Evolutionary conservation across 306 rosid species (phyloP).

Genomic region (Cicer yamashitae): DNA sequence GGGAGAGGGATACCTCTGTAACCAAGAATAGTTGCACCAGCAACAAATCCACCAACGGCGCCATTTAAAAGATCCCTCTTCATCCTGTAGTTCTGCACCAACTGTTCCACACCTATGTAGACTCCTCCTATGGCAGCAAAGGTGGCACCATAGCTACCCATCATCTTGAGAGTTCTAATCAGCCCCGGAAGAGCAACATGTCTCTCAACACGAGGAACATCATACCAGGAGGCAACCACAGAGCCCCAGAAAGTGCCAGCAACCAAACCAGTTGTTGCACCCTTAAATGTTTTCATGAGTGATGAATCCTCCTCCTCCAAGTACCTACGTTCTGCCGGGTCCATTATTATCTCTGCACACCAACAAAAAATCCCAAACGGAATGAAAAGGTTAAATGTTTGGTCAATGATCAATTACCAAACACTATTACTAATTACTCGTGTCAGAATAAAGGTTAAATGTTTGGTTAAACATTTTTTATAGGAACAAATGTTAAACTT

Average conservation of each 20-base stretch:
- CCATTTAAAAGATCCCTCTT: constrained; percentile 94
- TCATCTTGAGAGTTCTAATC: constrained; percentile 87
- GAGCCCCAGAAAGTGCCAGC: constrained; percentile 90
- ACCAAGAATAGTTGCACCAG: constrained; percentile 90
- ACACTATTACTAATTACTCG: constrained; percentile 16
- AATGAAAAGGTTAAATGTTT: constrained; percentile 1
- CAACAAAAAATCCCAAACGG: not conserved
- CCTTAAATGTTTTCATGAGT: constrained; percentile 75
- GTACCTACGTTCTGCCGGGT: constrained; percentile 84
- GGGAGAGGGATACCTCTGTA: constrained; percentile 67
- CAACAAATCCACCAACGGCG: constrained; percentile 95
- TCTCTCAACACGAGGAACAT: constrained; percentile 98
- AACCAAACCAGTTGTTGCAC: constrained; percentile 84
- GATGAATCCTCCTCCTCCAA: constrained; percentile 88
- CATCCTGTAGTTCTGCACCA: constrained; percentile 75
- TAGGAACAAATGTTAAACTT: not conserved
- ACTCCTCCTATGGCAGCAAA: constrained; percentile 99
- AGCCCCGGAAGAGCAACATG: constrained; percentile 94
- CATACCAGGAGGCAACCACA: constrained; percentile 87
- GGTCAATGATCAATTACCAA: not conserved
- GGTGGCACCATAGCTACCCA: constrained; percentile 84
- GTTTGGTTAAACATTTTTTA: not conserved
- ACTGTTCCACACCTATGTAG: constrained; percentile 90
- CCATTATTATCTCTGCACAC: constrained; percentile 52
- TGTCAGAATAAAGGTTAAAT: not conserved